Evolutionary conservation across 2,329 filamentous ascomycete species (phyloP).

Genomic region (Aspergillus fijiensis): DNA sequence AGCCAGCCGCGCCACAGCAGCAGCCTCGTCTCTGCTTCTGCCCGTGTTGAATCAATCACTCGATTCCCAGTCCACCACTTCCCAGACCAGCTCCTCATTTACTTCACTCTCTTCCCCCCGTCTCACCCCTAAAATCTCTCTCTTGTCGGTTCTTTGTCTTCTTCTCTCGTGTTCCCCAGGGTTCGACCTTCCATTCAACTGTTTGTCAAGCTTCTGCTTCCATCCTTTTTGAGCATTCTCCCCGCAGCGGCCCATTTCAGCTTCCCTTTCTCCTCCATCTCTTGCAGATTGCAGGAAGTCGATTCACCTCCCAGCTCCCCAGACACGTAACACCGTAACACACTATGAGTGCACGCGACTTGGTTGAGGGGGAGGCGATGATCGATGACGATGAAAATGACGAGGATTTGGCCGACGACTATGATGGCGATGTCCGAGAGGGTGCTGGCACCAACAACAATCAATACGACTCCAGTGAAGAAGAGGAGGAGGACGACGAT

Average conservation of each 20-base stretch:
- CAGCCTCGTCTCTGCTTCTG: slow-evolving; percentile 2
- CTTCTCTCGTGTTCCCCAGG: neutral
- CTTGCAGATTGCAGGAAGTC: slow-evolving; percentile 2
- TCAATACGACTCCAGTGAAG: slow-evolving; percentile 83
- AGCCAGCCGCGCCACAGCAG: neutral
- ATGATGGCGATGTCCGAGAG: slow-evolving; percentile 55
- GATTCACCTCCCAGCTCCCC: neutral
- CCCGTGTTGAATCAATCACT: neutral
- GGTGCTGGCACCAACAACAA: slow-evolving; percentile 42
- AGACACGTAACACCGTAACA: slow-evolving; percentile 15
- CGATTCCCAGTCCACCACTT: neutral
- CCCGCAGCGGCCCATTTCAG: neutral
- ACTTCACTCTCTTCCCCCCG: neutral
- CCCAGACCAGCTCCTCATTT: neutral
- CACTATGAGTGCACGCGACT: slow-evolving; percentile 62
- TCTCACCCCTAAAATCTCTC: neutral
- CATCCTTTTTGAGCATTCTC: neutral
- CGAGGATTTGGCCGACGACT: slow-evolving; percentile 76
- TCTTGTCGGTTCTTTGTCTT: neutral
- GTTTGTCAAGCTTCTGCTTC: neutral
- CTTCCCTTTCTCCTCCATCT: neutral
- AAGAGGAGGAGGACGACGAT: slow-evolving; percentile 89
- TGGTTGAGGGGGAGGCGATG: slow-evolving; percentile 83
- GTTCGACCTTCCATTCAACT: neutral
- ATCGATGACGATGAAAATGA: slow-evolving; percentile 83